Base-by-base conservation (phyloP, 164 flowering plant genomes). In the Magnolia officinalis region DNA sequence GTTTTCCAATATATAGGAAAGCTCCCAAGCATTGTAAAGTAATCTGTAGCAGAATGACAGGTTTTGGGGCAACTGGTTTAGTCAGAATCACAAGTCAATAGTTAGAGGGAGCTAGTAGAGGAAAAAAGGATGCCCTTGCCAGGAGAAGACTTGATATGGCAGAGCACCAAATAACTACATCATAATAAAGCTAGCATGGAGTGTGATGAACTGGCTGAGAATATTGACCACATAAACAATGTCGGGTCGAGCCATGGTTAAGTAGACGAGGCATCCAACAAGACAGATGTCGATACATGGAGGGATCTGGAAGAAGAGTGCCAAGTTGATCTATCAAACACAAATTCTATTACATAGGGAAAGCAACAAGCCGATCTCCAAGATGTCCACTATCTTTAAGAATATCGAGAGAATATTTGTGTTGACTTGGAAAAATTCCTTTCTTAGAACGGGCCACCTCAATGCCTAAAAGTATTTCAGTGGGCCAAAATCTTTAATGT, bases 271-370 rank as follows among this genome's bases (percentile, higher is more conserved):
- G 29, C 71, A 18, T 8, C 71, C 74, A 14, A 71, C 59, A 9
- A 71, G 21, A 18, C 61, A 26, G 29, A 26, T 26, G 23, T 14
- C 63, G 61, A 71, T 71, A 71, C 26, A 20, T 19, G 2, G 31
- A n/a, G 16, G 74, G 74, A 50, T 72, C 63, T 19, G 8, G 20
- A 50, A 72, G 20, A 10, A 51, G 63, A 49, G 11, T 21, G 6
- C 63, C 74, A 49, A 50, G 23, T 2, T 50, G 23, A 19, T 21
- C 0, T 8, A 23, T 11, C n/a, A 52, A 18, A 1, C 23, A 6
- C 74, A 72, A 7, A 4, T 72, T 72, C 1, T 72, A 63, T 2
- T 72, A 63, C 74, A 72, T 72, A 16, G 74, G 63, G 50, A 72
- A 72, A 6, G 19, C 31, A 8, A 23, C 2, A 19, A 18, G 61